Percentiles rank a stretch among this genome's conserved stretches.
Evolutionary conservation across 192 early-diverging fungal genomes (phyloP).

Genomic region (Entophlyctis luteolus): DNA sequence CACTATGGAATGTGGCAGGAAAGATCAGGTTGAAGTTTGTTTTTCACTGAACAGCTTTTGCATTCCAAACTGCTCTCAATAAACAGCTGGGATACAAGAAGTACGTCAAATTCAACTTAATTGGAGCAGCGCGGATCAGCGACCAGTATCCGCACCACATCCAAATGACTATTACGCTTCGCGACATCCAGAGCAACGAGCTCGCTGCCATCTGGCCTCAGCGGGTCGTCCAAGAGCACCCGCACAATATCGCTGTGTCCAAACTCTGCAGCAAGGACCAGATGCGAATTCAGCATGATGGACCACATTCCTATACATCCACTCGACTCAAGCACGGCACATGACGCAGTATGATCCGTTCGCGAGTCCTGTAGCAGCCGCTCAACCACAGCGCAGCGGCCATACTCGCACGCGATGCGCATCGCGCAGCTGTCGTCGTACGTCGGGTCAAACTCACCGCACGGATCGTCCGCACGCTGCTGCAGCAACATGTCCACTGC

Average conservation of each 20-base stretch:
- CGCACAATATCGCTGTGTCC: background rate
- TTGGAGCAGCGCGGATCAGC: background rate
- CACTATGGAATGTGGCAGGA: constrained; percentile 21
- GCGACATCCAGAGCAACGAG: background rate
- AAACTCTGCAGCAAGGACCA: background rate
- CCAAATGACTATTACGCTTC: background rate
- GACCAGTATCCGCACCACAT: background rate
- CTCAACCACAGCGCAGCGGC: background rate
- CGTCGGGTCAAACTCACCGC: too few relatives aligned
- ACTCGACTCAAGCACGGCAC: background rate
- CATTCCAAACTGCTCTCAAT: too few relatives aligned
- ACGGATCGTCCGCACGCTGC: background rate
- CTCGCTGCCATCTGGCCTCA: background rate
- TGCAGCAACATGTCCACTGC: background rate
- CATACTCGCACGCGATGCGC: background rate
- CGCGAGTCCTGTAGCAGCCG: background rate
- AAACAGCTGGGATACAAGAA: too few relatives aligned
- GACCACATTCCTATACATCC: background rate
- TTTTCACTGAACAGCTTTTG: too few relatives aligned
- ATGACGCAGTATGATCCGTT: background rate
- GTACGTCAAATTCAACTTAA: too few relatives aligned
- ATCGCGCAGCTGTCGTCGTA: background rate
- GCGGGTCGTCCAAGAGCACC: background rate
- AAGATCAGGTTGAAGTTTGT: too few relatives aligned
- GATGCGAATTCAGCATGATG: background rate